Evolutionary conservation across 345 rosid genomes (phyloP).

Genomic region (Ceriops decandra): DNA sequence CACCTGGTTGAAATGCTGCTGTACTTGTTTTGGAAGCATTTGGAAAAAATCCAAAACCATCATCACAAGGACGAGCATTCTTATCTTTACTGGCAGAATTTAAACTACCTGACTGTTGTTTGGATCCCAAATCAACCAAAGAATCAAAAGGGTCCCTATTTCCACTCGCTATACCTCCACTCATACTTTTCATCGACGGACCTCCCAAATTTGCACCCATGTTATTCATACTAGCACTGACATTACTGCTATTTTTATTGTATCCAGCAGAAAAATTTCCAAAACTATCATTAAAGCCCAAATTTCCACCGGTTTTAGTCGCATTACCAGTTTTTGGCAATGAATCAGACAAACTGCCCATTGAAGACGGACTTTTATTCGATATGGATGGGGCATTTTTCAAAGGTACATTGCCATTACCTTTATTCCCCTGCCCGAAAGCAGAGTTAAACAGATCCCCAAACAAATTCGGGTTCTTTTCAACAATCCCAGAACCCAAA

Average conservation of each 20-base stretch:
- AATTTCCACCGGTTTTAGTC: constrained; percentile 36
- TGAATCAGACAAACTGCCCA: constrained; percentile 79
- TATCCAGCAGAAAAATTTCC: constrained; percentile 42
- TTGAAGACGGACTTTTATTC: constrained; percentile 51
- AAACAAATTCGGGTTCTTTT: constrained; percentile 73
- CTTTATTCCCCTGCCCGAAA: constrained; percentile 58
- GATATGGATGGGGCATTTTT: constrained; percentile 47
- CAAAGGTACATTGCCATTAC: constrained; percentile 58
- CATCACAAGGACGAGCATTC: constrained; percentile 25
- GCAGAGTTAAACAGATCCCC: constrained; percentile 88
- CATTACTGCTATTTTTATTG: constrained; percentile 26
- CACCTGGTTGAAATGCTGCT: constrained; percentile 37
- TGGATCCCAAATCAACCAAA: constrained; percentile 64
- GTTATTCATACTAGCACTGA: constrained; percentile 18
- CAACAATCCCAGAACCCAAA: constrained; percentile 56
- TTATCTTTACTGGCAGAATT: constrained; percentile 46
- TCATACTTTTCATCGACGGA: constrained; percentile 53
- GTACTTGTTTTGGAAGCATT: constrained; percentile 49
- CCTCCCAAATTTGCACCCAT: constrained; percentile 59
- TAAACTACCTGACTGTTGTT: constrained; percentile 42
- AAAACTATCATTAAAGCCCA: constrained; percentile 39
- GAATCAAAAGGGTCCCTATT: constrained; percentile 79
- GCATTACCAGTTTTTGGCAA: constrained; percentile 59
- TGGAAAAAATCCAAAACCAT: constrained; percentile 58
- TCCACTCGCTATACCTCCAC: constrained; percentile 24